Evolutionary conservation across 2,329 filamentous ascomycete species (phyloP).

Genomic region (Myrmaecium sp.): DNA sequence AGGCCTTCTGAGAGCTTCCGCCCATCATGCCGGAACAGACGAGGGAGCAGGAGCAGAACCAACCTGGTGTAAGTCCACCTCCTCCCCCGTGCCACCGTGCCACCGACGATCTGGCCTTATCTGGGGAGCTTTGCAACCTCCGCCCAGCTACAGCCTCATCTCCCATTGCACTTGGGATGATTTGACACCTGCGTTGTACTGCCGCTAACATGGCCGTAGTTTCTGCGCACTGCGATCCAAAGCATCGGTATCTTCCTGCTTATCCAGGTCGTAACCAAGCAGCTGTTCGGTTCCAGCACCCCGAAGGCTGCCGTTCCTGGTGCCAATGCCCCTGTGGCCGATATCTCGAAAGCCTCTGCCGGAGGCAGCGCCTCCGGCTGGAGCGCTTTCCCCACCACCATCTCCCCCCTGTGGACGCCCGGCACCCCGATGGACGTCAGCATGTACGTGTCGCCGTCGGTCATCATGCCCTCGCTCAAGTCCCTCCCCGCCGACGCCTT

Average conservation of each 20-base stretch:
- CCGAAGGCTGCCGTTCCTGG: conserved; percentile 7
- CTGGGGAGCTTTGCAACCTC: too few species aligned
- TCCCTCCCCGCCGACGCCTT: conserved; percentile 49
- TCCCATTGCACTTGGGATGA: too few species aligned
- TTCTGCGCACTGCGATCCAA: conserved; percentile 29
- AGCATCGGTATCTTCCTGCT: conserved; percentile 42
- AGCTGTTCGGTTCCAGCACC: conserved; percentile 29
- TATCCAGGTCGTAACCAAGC: conserved; percentile 39
- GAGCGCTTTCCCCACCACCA: conserved; percentile 46
- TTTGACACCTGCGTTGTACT: too few species aligned
- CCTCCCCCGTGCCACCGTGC: too few species aligned
- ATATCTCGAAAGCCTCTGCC: conserved; percentile 18
- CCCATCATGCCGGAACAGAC: too few species aligned
- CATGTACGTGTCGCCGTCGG: conserved; percentile 66
- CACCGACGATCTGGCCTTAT: too few species aligned
- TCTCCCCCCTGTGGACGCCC: conserved; percentile 77
- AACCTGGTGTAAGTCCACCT: too few species aligned
- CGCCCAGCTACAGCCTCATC: too few species aligned
- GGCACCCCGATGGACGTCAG: conserved; percentile 66
- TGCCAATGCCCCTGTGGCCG: conserved; percentile 17
- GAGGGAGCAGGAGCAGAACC: too few species aligned
- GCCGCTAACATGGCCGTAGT: conserved; percentile 8
- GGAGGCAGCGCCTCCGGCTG: conserved; percentile 40
- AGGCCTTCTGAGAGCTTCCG: too few species aligned
- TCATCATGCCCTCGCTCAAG: conserved; percentile 50